Base-by-base conservation (phyloP, 805 yeast genomes). In the Nakazawaea pomicola region DNA sequence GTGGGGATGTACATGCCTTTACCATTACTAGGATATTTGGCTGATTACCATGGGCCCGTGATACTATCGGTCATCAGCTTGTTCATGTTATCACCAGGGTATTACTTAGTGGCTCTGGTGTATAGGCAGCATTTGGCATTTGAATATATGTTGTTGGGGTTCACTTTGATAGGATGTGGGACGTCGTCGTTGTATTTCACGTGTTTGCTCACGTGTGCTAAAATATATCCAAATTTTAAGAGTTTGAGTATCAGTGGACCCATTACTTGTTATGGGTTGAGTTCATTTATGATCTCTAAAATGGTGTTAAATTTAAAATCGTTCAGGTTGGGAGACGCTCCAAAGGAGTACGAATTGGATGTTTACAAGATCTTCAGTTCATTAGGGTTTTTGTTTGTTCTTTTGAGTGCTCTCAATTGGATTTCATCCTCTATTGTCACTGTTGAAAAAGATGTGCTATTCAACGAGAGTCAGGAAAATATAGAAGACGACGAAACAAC, bases 231-330 rank as follows among this genome's bases (percentile, higher is more conserved):
- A 0, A 66, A 76, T 29, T 69, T 71, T 36, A 85, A 87, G 45
- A 83, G 95, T 2, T 60, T 91, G 41, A 84, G 95, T 24, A 87
- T 91, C 33, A 83, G 95, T 40, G 72, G 84, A 33, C 99, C 99
- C 0, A 90, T 91, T 2, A 76, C 95, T 0, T 83, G 83, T 47
- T 90, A 83, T 58, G 99, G 98, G 1, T 54, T 88, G 23, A 83
- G 95, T 4, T 76, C 95, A 2, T 65, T 93, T 41, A 60, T 90
- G 36, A 83, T 85, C 3, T 73, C 95, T 0, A 89, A 80, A 56
- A 55, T 76, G 33, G 59, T 76, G 55, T 74, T 69, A 45, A 18
- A 23, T 10, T 55, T 70, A 18, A 48, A 49, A 6, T 64, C 60
- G 55, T 66, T 79, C 61, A 38, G 52, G 7, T 10, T 23, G 10